These are phyloP conservation scores for Entophlyctis helioformis DNA, from an alignment of 192 early-diverging fungal genomes.

Conservation along the genomic window DNA sequence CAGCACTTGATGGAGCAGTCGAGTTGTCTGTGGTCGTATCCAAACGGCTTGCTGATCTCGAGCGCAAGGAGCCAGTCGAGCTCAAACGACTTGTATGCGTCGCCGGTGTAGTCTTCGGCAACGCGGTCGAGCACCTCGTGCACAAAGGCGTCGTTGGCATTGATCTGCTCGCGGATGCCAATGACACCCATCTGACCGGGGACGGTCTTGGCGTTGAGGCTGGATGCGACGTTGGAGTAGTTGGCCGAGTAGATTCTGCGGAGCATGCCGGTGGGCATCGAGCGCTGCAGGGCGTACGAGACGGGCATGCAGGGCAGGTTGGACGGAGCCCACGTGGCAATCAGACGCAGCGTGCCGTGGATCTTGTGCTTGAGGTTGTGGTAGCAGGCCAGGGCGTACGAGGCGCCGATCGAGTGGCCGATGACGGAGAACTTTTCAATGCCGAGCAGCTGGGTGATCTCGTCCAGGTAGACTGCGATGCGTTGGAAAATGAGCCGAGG, in stretches of 20 bases:
- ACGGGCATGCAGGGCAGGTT: conserved; percentile 12
- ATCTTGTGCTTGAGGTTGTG: conserved; percentile 2
- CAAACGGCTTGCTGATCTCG: conserved; percentile 2
- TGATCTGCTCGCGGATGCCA: conserved; percentile 3
- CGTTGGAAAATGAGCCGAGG: no score
- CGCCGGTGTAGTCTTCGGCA: neutral
- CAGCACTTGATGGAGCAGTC: conserved; percentile 7
- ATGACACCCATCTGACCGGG: conserved; percentile 6
- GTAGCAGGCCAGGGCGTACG: conserved; percentile 4
- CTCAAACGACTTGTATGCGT: conserved; percentile 4
- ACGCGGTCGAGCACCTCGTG: conserved; percentile 1
- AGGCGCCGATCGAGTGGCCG: conserved; percentile 6
- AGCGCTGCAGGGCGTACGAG: conserved; percentile 4
- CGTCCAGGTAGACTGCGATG: conserved; percentile 4
- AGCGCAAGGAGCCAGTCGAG: conserved; percentile 10
- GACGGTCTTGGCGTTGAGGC: conserved; percentile 4
- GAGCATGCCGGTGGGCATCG: conserved; percentile 3
- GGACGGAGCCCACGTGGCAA: conserved; percentile 7
- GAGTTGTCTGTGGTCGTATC: conserved; percentile 2
- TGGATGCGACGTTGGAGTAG: neutral
- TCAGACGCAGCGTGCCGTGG: conserved; percentile 4
- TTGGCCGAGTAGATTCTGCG: neutral
- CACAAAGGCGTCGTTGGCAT: neutral
- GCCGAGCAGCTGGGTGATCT: conserved; percentile 2
- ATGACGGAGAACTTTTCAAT: conserved; percentile 3